Evolutionary conservation across 768 basidiomycete species (phyloP).

Genomic region (Filobasidium wieringae): DNA sequence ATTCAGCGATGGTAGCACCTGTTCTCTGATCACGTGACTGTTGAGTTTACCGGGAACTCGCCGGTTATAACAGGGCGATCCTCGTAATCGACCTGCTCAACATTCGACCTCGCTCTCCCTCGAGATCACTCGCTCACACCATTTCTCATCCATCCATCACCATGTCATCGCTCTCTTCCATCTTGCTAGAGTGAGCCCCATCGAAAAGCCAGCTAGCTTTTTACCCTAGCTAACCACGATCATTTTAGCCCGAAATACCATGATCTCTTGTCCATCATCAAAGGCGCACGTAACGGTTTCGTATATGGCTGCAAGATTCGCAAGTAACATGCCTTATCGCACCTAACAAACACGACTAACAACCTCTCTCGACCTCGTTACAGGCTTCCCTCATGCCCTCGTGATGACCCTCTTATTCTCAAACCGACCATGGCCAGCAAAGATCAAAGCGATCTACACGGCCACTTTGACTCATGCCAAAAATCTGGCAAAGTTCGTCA

Average conservation of each 20-base stretch:
- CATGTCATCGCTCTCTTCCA: too few relatives aligned
- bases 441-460: constrained; percentile 50
- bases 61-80: too few relatives aligned
- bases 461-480: constrained; percentile 83
- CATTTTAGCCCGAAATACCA: constrained; percentile 69
- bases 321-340: constrained; percentile 15
- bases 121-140: too few relatives aligned
- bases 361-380: not conserved
- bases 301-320: constrained; percentile 38
- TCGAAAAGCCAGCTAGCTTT: too few relatives aligned
- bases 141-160: too few relatives aligned
- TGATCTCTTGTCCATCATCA: constrained; percentile 82
- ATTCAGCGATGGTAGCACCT: too few relatives aligned
- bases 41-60: too few relatives aligned
- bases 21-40: too few relatives aligned
- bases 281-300: constrained; percentile 54
- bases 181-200: too few relatives aligned
- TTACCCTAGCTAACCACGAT: too few relatives aligned
- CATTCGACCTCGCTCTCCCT: too few relatives aligned
- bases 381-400: constrained; percentile 81
- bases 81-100: too few relatives aligned
- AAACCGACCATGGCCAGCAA: constrained; percentile 57
- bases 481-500: constrained; percentile 87
- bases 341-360: not conserved
- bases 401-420: constrained; percentile 94